A percentile compares a stretch with the other conserved stretches of the same genome.
These are phyloP conservation scores for Coniochaeta sp. DNA, from an alignment of 2,329 filamentous ascomycete genomes.

Conservation along the genomic window DNA sequence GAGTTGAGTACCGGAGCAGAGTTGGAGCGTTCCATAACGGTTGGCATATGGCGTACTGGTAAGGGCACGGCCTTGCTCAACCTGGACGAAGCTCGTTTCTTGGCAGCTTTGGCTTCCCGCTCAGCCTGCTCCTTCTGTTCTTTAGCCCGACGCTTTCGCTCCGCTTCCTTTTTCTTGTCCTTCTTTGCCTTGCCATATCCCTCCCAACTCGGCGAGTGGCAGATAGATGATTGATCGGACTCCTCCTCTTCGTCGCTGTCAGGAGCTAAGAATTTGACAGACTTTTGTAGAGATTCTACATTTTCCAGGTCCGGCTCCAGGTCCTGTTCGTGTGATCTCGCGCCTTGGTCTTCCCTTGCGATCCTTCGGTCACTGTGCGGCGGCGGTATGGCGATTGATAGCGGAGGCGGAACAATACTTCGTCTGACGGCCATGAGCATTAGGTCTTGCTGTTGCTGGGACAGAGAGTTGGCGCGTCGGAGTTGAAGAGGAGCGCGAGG, in stretches of 20 bases:
- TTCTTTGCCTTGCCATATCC: conserved; percentile 46
- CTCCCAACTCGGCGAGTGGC: conserved; percentile 58
- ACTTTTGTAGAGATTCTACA: conserved; percentile 25
- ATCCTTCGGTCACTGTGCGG: conserved; percentile 5
- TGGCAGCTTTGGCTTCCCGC: conserved; percentile 28
- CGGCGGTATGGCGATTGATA: conserved; percentile 24
- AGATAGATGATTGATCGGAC: conserved; percentile 44
- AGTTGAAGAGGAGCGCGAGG: conserved; percentile 13
- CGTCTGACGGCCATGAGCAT: conserved; percentile 17
- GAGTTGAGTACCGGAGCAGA: background rate
- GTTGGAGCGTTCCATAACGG: conserved; percentile 14
- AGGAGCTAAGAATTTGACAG: conserved; percentile 31
- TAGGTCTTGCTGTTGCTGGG: conserved; percentile 15
- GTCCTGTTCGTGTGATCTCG: conserved; percentile 8
- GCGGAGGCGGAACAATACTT: conserved; percentile 13
- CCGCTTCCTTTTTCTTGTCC: conserved; percentile 39
- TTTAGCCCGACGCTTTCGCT: conserved; percentile 34
- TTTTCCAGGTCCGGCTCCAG: conserved; percentile 10
- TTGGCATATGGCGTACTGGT: conserved; percentile 13
- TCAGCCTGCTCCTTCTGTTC: conserved; percentile 32
- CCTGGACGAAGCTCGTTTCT: conserved; percentile 25
- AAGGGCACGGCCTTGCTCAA: conserved; percentile 29
- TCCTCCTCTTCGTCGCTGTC: conserved; percentile 21
- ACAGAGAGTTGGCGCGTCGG: conserved; percentile 16
- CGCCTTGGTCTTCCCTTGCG: conserved; percentile 5